Conservation (phyloP, 78 protist species). For the Dictyostelium citrinum region DNA sequence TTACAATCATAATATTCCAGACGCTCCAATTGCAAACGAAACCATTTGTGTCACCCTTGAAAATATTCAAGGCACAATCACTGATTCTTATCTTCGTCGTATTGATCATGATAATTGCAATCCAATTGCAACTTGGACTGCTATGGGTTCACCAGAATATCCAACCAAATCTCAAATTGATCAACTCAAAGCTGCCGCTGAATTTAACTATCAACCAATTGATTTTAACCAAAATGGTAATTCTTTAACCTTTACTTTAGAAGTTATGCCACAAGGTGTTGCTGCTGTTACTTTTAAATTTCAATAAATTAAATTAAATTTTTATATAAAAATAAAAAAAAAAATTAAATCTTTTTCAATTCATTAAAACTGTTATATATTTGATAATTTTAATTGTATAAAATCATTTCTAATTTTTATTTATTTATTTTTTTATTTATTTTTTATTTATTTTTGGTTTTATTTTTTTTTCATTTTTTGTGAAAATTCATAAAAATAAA, state of each 20-base stretch:
- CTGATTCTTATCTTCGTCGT: constrained; percentile 2
- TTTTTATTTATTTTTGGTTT: neutral
- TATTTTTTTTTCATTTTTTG: too few species aligned
- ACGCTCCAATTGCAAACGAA: constrained; percentile 20
- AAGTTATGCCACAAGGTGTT: neutral
- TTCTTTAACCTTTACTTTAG: neutral
- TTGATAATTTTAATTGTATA: too few species aligned
- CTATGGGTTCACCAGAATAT: constrained; percentile 58
- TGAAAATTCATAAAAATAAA: too few species aligned
- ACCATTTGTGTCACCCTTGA: constrained; percentile 8
- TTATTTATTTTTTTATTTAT: too few species aligned
- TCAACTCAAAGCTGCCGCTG: neutral
- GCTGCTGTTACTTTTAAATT: neutral
- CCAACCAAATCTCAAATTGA: constrained; percentile 2
- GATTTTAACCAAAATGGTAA: neutral
- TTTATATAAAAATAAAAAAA: too few species aligned
- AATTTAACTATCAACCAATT: constrained; percentile 1
- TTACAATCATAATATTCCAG: constrained; percentile 70
- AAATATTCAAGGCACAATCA: neutral
- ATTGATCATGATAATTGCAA: constrained; percentile 66
- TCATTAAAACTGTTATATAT: too few species aligned
- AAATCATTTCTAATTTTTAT: too few species aligned
- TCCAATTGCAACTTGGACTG: constrained; percentile 47
- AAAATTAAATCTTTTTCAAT: too few species aligned
- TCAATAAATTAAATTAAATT: neutral